phyloP scores from a whole-genome alignment of 1,139 yeast species.

The Kodamaea derodonti region DNA sequence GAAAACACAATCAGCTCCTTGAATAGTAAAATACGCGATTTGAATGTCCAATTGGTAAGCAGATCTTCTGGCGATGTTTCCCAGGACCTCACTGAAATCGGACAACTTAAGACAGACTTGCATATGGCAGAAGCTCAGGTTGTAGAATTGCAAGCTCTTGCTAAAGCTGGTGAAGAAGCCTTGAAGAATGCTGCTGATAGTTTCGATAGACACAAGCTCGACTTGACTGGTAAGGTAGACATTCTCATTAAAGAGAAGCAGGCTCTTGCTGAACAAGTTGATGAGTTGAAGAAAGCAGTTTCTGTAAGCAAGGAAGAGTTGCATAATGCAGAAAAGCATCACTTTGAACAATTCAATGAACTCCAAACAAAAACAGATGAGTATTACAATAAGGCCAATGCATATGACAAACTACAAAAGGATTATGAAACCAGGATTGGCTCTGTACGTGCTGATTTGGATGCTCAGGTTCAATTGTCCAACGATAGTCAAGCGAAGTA shows the following conservation, averaged over 20 bases:
- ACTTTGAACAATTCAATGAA: constrained; percentile 18
- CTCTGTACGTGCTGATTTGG: constrained; percentile 41
- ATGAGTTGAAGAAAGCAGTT: constrained; percentile 14
- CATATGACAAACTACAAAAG: constrained; percentile 31
- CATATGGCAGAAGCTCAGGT: constrained; percentile 38
- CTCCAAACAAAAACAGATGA: constrained; percentile 22
- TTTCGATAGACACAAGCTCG: constrained; percentile 32
- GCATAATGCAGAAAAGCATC: constrained; percentile 12
- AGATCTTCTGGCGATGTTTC: constrained; percentile 4
- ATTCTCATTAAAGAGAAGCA: constrained; percentile 22
- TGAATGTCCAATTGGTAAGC: constrained; percentile 4
- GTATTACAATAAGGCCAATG: constrained; percentile 25
- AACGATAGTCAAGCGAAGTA: constrained; percentile 51
- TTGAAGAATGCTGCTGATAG: constrained; percentile 35
- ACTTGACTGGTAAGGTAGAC: constrained; percentile 21
- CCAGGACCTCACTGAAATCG: constrained; percentile 22
- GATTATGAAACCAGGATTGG: constrained; percentile 33
- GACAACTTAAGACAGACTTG: constrained; percentile 35
- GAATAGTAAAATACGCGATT: constrained; percentile 18
- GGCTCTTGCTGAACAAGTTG: constrained; percentile 18
- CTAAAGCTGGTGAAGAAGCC: constrained; percentile 41
- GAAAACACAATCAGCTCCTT: constrained; percentile 26
- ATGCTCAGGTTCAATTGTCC: constrained; percentile 47
- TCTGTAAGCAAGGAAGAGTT: constrained; percentile 15
- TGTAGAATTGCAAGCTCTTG: constrained; percentile 34